Conservation (phyloP, 352 stramenopile species). For the Pythium grandisporangium region DNA sequence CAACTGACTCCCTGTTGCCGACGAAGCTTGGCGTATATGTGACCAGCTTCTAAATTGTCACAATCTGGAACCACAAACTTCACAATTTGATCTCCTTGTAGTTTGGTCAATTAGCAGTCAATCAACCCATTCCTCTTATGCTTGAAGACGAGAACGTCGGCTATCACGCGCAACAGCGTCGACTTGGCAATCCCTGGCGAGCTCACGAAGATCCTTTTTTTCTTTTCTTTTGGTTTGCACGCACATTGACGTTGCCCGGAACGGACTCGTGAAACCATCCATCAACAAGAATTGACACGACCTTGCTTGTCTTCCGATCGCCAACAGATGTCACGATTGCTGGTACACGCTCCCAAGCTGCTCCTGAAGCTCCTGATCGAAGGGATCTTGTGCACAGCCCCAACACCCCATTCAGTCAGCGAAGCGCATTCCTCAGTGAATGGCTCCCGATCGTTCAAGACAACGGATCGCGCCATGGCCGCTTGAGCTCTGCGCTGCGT, state of each 20-base stretch:
- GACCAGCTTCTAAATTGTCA: not conserved
- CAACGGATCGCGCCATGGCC: not conserved
- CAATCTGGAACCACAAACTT: not conserved
- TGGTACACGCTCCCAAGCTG: constrained; percentile 6
- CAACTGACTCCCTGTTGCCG: not conserved
- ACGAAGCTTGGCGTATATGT: not conserved
- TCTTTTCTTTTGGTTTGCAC: constrained; percentile 11
- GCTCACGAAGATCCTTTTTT: constrained; percentile 10
- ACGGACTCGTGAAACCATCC: constrained; percentile 5
- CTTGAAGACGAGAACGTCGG: constrained; percentile 11
- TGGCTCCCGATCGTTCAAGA: not conserved
- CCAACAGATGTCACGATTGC: constrained; percentile 7
- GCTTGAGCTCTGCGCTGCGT: no score
- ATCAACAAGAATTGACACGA: constrained; percentile 4
- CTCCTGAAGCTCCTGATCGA: constrained; percentile 4
- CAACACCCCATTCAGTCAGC: constrained; percentile 1
- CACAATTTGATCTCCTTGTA: constrained; percentile 4
- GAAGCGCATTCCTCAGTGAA: not conserved
- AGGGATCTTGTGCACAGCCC: constrained; percentile 4
- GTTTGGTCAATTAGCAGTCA: constrained; percentile 9
- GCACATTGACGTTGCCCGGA: not conserved
- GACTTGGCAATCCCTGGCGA: constrained; percentile 10
- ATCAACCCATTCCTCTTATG: constrained; percentile 19
- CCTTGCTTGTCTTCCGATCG: constrained; percentile 8
- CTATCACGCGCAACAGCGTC: constrained; percentile 11